Conservation (phyloP, 768 basidiomycete species). For the Harrya chromipes region DNA sequence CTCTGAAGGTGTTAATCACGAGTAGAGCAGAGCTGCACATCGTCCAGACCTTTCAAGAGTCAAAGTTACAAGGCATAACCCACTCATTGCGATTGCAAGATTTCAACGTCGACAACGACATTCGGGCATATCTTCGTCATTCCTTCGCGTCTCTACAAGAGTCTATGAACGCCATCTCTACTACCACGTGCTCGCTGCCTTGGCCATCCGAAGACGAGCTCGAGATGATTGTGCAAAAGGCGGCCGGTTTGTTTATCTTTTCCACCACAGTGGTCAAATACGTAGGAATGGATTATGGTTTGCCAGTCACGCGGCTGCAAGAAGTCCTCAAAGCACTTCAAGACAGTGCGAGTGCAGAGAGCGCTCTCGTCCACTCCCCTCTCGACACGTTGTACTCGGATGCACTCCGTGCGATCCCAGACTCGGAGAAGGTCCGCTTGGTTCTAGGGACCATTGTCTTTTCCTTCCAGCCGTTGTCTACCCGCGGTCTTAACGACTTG, state of each 20-base stretch:
- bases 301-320: constrained; percentile 9
- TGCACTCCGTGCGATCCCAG: constrained; percentile 8
- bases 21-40: constrained; percentile 20
- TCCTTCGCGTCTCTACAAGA: constrained; percentile 18
- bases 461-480: constrained; percentile 14
- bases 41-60: constrained; percentile 17
- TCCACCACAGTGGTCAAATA: constrained; percentile 28
- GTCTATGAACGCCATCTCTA: neutral
- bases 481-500: constrained; percentile 9
- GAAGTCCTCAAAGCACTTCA: constrained; percentile 9
- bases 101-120: constrained; percentile 24
- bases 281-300: constrained; percentile 11
- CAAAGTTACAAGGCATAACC: constrained; percentile 11
- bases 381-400: constrained; percentile 18
- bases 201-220: constrained; percentile 26
- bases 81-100: constrained; percentile 12
- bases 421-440: constrained; percentile 7
- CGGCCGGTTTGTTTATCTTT: constrained; percentile 29
- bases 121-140: constrained; percentile 19
- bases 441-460: constrained; percentile 14
- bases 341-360: neutral
- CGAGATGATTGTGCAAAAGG: constrained; percentile 14
- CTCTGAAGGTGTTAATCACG: constrained; percentile 26
- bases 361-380: constrained; percentile 8
- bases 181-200: neutral